Evolutionary conservation across 768 basidiomycete species (phyloP).

Genomic region (Kwoniella mangroviensis): DNA sequence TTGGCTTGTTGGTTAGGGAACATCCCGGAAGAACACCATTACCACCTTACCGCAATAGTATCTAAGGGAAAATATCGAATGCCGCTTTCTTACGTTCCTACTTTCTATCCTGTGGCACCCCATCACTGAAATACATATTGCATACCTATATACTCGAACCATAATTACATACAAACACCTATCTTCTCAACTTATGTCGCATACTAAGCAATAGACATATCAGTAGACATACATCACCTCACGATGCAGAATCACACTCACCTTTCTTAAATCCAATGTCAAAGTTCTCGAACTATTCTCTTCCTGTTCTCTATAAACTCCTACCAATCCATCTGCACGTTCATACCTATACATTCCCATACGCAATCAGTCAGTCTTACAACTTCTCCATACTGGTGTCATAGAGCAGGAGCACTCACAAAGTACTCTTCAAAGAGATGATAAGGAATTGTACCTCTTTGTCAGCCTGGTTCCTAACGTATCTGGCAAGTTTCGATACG

Average conservation of each 20-base stretch:
- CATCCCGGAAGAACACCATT: not conserved
- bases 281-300: constrained; percentile 88
- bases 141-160: not conserved
- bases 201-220: not conserved
- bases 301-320: constrained; percentile 92
- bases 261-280: constrained; percentile 75
- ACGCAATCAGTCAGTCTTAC: not conserved
- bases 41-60: not conserved
- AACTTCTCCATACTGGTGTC: not conserved
- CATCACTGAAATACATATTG: not conserved
- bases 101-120: not conserved
- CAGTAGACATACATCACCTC: not conserved
- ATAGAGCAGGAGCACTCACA: constrained; percentile 56
- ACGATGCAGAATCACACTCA: constrained; percentile 6
- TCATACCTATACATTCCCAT: constrained; percentile 75
- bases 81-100: not conserved
- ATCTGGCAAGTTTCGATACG: constrained; percentile 91
- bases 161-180: not conserved
- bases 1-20: not conserved
- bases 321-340: constrained; percentile 84
- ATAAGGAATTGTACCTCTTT: constrained; percentile 92
- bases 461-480: constrained; percentile 83
- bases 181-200: not conserved
- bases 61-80: not conserved
- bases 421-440: constrained; percentile 90